Evolutionary conservation across 2,329 filamentous ascomycete genomes (phyloP).

Genomic region (Fonsecaea pugnacius): DNA sequence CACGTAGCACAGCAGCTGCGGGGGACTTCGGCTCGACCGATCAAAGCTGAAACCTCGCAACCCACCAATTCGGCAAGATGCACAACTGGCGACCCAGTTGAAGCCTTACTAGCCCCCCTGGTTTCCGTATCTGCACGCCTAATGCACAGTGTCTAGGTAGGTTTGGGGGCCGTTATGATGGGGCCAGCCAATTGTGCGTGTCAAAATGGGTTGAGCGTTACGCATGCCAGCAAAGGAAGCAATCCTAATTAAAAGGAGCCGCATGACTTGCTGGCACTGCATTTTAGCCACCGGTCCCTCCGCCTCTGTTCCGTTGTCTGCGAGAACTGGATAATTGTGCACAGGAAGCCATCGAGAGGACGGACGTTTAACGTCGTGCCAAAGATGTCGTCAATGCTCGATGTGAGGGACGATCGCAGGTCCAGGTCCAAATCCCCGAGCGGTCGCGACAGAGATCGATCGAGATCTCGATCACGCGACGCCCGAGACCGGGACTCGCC

Average conservation of each 20-base stretch:
- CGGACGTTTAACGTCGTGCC: not conserved
- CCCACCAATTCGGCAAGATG: constrained; percentile 4
- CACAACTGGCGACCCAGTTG: constrained; percentile 1
- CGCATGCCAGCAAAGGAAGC: constrained; percentile 14
- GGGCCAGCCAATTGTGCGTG: constrained; percentile 24
- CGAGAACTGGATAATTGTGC: not conserved
- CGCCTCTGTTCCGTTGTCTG: constrained; percentile 7
- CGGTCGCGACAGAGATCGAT: constrained; percentile 44
- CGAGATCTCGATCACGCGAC: constrained; percentile 52
- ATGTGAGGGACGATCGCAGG: constrained; percentile 39
- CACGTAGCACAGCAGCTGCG: not conserved
- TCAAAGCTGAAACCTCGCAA: constrained; percentile 3
- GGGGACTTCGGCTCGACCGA: constrained; percentile 1
- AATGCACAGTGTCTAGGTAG: constrained; percentile 26
- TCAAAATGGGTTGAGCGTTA: constrained; percentile 8
- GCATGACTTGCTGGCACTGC: constrained; percentile 20
- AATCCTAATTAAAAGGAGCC: constrained; percentile 11
- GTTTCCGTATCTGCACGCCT: constrained; percentile 24
- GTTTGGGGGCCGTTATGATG: constrained; percentile 25
- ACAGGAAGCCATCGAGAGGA: constrained; percentile 2
- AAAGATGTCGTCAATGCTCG: constrained; percentile 33
- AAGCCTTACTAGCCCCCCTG: constrained; percentile 11
- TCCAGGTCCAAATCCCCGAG: constrained; percentile 52
- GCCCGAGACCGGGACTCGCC: constrained; percentile 43
- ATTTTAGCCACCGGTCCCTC: constrained; percentile 12